Base-by-base conservation (phyloP, 116 monocot genomes). In the Posidonia oceanica region DNA sequence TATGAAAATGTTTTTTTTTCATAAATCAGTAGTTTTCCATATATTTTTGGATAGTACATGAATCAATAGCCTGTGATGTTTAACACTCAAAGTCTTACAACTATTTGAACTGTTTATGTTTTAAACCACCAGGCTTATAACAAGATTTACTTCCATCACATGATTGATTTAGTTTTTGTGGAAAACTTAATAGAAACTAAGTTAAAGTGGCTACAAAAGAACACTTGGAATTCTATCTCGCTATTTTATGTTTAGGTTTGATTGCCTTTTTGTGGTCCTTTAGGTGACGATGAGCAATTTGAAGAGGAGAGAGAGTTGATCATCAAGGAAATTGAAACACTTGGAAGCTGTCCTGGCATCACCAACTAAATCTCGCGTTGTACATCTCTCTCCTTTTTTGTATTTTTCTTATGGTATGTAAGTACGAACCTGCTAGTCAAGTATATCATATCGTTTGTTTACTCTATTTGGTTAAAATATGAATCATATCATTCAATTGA, bases 231-330 rank as follows among this genome's bases (percentile, higher is more conserved):
- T 20, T 29, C 29, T 29, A 29, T 39, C 16, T 4, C 38, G 13
- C 20, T 68, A 54, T 68, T 68, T 54, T 14, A 7, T 68, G 7
- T 36, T 14, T 22, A 23, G 52, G 14, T 15, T 53, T 29, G 3
- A 29, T 54, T 23, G 14, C 22, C 4, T 51, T 13, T 54, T 12
- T 57, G 56, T 70, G 39, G 39, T 60, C 52, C 12, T 74, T 52
- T 72, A 77, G 94, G 85, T 75, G 97, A 97, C 76, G 97, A 97
- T 42, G 97, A 97, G 36, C 89, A 97, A 80, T 78, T 87, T 67
- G 93, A 97, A 75, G 97, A 97, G 77, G 97, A 97, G 82, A 87
- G 69, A 75, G 97, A 92, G 23, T 64, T 92, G 23, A 70, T 97
- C 40, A 82, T 92, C 67, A 69, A 92, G 21, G 93, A 97, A 78